Evolutionary conservation across 352 stramenopile species (phyloP).

Genomic region (Globisporangium emineosum): DNA sequence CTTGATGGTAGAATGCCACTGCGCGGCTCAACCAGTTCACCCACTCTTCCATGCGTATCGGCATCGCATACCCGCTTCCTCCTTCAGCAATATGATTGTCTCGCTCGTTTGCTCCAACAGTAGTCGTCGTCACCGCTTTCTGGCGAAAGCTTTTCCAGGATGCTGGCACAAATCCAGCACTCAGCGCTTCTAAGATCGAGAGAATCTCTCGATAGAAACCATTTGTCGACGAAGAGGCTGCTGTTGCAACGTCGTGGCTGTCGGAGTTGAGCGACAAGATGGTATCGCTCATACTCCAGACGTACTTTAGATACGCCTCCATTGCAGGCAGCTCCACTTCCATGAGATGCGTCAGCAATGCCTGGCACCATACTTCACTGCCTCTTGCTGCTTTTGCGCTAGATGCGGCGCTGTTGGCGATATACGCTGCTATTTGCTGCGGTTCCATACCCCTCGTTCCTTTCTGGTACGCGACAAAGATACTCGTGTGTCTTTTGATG

Average conservation of each 20-base stretch:
- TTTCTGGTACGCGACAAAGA: conserved; percentile 35
- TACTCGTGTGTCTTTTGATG: conserved; percentile 35
- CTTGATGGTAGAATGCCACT: conserved; percentile 30
- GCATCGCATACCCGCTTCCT: conserved; percentile 23
- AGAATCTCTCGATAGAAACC: conserved; percentile 14
- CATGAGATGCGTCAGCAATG: conserved; percentile 32
- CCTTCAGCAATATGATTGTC: background rate
- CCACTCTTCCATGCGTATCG: conserved; percentile 22
- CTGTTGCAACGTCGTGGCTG: conserved; percentile 14
- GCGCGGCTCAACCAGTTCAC: conserved; percentile 27
- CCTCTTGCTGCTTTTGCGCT: background rate
- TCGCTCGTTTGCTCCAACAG: background rate
- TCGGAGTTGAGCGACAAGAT: conserved; percentile 31
- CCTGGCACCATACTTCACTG: conserved; percentile 19
- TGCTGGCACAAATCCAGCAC: background rate
- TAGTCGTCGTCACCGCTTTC: background rate
- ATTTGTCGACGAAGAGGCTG: conserved; percentile 8
- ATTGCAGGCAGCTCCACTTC: conserved; percentile 49
- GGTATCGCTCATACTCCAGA: conserved; percentile 37
- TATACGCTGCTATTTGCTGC: conserved; percentile 9
- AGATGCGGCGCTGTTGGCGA: background rate
- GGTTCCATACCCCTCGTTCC: conserved; percentile 15
- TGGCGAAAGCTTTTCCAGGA: conserved; percentile 17
- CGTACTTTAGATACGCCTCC: conserved; percentile 36
- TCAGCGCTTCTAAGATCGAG: conserved; percentile 20